Evolutionary conservation across 2,329 filamentous ascomycete genomes (phyloP).

Genomic region (Fusarium brachygibbosum): DNA sequence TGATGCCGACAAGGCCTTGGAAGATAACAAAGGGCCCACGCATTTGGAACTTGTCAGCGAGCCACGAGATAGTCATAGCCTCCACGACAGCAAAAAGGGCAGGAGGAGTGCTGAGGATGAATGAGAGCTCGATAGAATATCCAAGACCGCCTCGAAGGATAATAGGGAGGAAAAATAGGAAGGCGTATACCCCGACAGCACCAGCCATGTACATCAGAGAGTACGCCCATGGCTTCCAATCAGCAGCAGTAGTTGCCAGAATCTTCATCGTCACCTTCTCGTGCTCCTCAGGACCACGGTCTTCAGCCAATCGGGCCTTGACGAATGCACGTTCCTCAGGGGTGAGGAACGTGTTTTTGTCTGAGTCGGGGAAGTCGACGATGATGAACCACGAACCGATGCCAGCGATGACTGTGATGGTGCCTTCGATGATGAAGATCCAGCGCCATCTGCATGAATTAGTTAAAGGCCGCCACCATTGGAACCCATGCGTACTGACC

Average conservation of each 20-base stretch:
- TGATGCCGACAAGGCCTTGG: slow-evolving; percentile 29
- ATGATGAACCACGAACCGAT: slow-evolving; percentile 39
- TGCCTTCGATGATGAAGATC: slow-evolving; percentile 40
- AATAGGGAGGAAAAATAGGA: slow-evolving; percentile 22
- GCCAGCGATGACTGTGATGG: slow-evolving; percentile 28
- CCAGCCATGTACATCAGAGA: slow-evolving; percentile 37
- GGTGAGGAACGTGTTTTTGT: slow-evolving; percentile 31
- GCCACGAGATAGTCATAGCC: slow-evolving; percentile 34
- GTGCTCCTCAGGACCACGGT: slow-evolving; percentile 26
- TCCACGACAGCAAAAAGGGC: slow-evolving; percentile 20
- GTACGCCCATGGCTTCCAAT: slow-evolving; percentile 39
- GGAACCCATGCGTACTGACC: not conserved
- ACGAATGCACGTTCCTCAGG: slow-evolving; percentile 25
- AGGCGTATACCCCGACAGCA: slow-evolving; percentile 33
- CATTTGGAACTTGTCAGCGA: slow-evolving; percentile 23
- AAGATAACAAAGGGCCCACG: slow-evolving; percentile 33
- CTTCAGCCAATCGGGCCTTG: slow-evolving; percentile 14
- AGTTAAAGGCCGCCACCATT: fast-evolving
- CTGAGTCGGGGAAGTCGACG: slow-evolving; percentile 36
- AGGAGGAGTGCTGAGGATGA: slow-evolving; percentile 22
- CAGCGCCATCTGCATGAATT: slow-evolving; percentile 20
- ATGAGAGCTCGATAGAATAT: slow-evolving; percentile 26
- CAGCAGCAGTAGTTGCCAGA: slow-evolving; percentile 5
- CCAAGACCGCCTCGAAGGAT: slow-evolving; percentile 29
- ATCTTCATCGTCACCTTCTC: slow-evolving; percentile 22